Conservation (phyloP, 805 yeast species). For the Candida tammaniensis region DNA sequence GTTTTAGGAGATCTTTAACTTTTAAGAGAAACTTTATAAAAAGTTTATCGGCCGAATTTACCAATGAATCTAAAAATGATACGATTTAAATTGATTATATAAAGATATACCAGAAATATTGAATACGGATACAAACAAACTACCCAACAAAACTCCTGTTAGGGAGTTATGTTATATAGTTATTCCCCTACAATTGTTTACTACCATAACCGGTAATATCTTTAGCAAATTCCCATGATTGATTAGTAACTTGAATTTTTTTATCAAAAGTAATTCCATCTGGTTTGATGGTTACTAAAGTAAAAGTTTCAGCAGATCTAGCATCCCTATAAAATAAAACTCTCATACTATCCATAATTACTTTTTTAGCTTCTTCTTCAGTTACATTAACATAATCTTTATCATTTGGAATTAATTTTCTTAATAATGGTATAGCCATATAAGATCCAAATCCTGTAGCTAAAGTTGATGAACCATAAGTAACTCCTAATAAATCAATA, state of each 20-base stretch:
- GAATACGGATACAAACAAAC: no score
- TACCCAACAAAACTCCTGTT: no score
- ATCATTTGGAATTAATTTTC: conserved; percentile 79
- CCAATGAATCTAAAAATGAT: no score
- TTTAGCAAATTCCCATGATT: conserved; percentile 89
- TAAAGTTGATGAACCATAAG: conserved; percentile 81
- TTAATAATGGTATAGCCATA: conserved; percentile 86
- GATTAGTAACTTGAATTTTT: conserved; percentile 63
- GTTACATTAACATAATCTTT: conserved; percentile 66
- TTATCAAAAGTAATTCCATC: conserved; percentile 50
- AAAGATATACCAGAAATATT: no score
- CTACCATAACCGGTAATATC: conserved; percentile 90
- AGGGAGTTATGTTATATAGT: no score
- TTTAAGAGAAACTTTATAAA: no score
- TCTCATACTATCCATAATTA: conserved; percentile 86
- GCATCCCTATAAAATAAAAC: conserved; percentile 96
- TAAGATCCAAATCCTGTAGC: conserved; percentile 98
- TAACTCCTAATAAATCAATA: conserved; percentile 88
- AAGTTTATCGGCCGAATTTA: no score
- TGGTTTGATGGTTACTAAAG: conserved; percentile 67
- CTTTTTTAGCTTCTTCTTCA: conserved; percentile 71
- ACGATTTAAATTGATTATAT: no score
- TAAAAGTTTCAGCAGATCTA: conserved; percentile 82
- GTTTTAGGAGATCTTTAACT: no score
- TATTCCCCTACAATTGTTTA: conserved; percentile 35